Conservation (phyloP, 768 basidiomycete species). For the Leccinum boreale region DNA sequence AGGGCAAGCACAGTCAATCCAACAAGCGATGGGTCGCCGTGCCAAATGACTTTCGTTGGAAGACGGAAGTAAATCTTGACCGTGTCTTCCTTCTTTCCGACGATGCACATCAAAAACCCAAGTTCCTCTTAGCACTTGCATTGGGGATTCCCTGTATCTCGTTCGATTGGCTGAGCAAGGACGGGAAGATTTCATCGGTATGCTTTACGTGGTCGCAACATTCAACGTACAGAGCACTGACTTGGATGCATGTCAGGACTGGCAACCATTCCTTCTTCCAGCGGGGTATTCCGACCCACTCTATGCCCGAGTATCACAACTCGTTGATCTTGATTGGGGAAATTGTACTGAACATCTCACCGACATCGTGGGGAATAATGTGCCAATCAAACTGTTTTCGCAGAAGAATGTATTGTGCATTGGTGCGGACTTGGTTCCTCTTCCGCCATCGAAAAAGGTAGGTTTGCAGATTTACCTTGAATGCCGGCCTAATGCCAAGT, state of each 20-base stretch:
- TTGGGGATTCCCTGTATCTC: conserved; percentile 82
- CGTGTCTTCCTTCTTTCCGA: conserved; percentile 69
- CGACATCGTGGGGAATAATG: conserved; percentile 57
- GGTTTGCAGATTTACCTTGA: neutral
- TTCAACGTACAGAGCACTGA: conserved; percentile 7
- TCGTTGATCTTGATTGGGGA: conserved; percentile 49
- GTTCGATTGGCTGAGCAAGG: conserved; percentile 42
- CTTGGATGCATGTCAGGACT: conserved; percentile 40
- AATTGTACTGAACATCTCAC: conserved; percentile 48
- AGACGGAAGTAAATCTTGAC: conserved; percentile 35
- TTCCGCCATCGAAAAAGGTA: conserved; percentile 28
- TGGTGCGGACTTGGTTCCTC: conserved; percentile 53
- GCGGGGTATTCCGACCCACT: conserved; percentile 45
- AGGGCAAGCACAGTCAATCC: conserved; percentile 42
- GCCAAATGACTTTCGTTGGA: conserved; percentile 44
- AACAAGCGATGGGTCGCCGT: conserved; percentile 54
- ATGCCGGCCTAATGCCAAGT: neutral
- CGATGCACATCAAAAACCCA: conserved; percentile 65
- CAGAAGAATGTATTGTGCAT: conserved; percentile 58
- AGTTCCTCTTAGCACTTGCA: conserved; percentile 79
- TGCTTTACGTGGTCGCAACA: neutral
- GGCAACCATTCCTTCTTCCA: conserved; percentile 58
- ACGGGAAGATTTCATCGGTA: conserved; percentile 33
- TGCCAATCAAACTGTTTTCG: conserved; percentile 56
- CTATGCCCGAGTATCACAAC: conserved; percentile 42